A percentile compares a stretch with the other conserved stretches of the same genome.
These are phyloP conservation scores for Symbiodinium pilosum DNA, from an alignment of 73 alveolate genomes.

Conservation along the genomic window DNA sequence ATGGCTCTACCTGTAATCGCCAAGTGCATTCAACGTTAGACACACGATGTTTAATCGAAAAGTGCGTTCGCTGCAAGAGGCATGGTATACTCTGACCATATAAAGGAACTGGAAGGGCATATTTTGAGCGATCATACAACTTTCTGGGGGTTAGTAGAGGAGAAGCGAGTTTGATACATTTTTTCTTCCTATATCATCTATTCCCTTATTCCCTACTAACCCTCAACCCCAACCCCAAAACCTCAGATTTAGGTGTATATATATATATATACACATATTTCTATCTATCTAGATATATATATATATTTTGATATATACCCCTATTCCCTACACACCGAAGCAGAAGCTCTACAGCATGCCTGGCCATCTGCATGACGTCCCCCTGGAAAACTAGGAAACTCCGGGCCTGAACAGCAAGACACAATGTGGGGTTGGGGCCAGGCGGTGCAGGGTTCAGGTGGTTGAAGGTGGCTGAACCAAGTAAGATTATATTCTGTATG, in stretches of 20 bases:
- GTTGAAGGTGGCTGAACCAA: too few relatives aligned
- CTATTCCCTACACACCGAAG: too few relatives aligned
- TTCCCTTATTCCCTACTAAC: background rate
- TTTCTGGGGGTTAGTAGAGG: too few relatives aligned
- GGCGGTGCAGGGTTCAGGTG: background rate
- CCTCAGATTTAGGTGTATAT: too few relatives aligned
- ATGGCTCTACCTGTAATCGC: background rate
- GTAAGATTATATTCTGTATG: too few relatives aligned
- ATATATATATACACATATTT: too few relatives aligned
- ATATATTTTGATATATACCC: too few relatives aligned
- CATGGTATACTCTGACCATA: too few relatives aligned
- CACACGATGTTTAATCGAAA: background rate
- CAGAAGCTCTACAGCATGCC: background rate
- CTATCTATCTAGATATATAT: too few relatives aligned
- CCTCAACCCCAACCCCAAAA: background rate
- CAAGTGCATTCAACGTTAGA: background rate
- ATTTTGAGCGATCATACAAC: too few relatives aligned
- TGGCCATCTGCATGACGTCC: slow-evolving; percentile 82
- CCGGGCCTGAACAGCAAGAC: slow-evolving; percentile 8
- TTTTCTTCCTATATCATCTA: background rate
- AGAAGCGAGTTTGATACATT: too few relatives aligned
- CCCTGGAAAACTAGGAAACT: slow-evolving; percentile 94
- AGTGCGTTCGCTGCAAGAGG: background rate
- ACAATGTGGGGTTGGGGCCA: background rate
- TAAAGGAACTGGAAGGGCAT: too few relatives aligned